These are phyloP conservation scores for Quercus cerris DNA, from an alignment of 306 rosid genomes.

Conservation along the genomic window DNA sequence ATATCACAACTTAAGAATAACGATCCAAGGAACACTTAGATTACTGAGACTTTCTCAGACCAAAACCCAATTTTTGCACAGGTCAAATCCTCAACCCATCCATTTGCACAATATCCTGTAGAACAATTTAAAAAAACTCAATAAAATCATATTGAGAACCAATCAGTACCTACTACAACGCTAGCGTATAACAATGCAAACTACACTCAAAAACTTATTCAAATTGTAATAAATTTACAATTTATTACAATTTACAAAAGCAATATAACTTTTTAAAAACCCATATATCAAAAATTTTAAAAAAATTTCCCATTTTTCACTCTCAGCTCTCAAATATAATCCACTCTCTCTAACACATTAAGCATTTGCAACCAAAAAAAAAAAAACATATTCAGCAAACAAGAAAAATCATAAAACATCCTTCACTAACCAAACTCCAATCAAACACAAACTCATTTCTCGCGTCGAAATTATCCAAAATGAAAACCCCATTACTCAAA, in stretches of 20 bases:
- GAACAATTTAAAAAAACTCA: not conserved
- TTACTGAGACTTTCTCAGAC: conserved; percentile 10
- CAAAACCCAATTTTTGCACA: conserved; percentile 22
- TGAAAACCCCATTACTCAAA: not conserved
- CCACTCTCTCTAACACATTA: not conserved
- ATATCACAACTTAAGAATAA: conserved; percentile 3
- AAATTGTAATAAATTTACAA: not conserved
- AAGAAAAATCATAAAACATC: not conserved
- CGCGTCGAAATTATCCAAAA: not conserved
- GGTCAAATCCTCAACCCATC: conserved; percentile 10
- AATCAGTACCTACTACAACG: not conserved
- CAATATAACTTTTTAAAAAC: not conserved
- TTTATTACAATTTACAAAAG: not conserved
- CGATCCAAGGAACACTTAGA: conserved; percentile 6
- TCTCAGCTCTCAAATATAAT: not conserved
- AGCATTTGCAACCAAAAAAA: not conserved
- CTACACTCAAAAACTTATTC: not conserved
- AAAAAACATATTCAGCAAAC: not conserved
- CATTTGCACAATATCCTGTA: not conserved
- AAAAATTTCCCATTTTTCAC: not conserved
- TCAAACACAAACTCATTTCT: not conserved
- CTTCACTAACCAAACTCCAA: not conserved
- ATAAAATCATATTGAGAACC: not conserved
- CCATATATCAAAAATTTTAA: not conserved
- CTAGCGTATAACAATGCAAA: not conserved